Conservation (phyloP, 164 flowering plant genomes). For the Liquidambar formosana region DNA sequence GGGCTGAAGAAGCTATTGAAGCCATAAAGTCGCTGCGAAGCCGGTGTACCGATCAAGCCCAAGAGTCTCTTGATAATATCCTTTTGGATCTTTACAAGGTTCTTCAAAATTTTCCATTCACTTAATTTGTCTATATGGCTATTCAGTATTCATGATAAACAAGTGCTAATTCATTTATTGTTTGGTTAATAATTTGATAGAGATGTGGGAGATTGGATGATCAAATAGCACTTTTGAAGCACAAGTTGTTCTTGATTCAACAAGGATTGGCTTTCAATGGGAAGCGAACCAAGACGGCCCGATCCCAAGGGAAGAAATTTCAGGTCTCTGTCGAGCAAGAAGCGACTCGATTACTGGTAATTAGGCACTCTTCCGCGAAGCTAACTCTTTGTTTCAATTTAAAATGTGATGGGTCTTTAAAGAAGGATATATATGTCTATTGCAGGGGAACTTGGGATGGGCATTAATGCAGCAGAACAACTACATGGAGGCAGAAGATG, state of each 20-base stretch:
- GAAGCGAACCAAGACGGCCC: constrained; percentile 94
- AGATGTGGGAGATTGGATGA: constrained; percentile 98
- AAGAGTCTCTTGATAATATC: constrained; percentile 94
- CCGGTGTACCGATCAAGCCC: constrained; percentile 93
- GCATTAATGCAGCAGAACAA: constrained; percentile 94
- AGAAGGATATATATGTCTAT: not conserved
- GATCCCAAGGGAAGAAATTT: constrained; percentile 98
- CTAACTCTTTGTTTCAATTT: not conserved
- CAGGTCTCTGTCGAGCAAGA: constrained; percentile 97
- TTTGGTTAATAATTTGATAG: constrained; percentile 28
- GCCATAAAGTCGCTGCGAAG: constrained; percentile 82
- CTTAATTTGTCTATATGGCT: not conserved
- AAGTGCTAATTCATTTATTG: not conserved
- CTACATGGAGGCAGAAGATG: constrained; percentile 88
- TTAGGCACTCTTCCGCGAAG: not conserved
- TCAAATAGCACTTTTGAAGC: constrained; percentile 79
- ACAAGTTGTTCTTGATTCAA: constrained; percentile 78
- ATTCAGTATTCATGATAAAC: not conserved
- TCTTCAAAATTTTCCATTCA: not conserved
- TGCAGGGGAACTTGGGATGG: constrained; percentile 99
- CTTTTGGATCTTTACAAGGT: constrained; percentile 97
- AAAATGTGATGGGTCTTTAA: not conserved
- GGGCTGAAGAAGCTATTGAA: constrained; percentile 99
- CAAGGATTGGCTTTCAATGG: constrained; percentile 98
- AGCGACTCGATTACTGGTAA: constrained; percentile 91